Evolutionary conservation across 495 filamentous ascomycete species (phyloP), one percentile per base, ranked within the genome.

Genomic region (Penicillium alfredii): DNA sequence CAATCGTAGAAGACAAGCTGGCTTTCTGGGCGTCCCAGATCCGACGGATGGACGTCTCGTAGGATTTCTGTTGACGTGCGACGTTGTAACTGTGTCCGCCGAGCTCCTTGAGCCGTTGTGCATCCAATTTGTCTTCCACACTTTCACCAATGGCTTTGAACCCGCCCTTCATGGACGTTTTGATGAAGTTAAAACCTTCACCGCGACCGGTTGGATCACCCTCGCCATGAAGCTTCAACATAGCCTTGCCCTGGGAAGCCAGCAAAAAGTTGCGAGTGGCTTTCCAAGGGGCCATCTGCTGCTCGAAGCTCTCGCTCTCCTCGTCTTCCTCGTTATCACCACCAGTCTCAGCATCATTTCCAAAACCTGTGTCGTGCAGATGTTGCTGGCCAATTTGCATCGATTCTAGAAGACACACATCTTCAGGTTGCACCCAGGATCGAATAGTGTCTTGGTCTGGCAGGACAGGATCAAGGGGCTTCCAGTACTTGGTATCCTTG

Each of bases 71-170:
- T 60, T 99, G 92, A 35, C 79, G 73, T 40, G 87, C 87, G 38
- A 99, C 92, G 47, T 99, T 99, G 66, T 99, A 99, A 55, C 80
- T 85, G 58, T 99, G 92, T 2, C 92, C 90, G 21, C 88, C 87
- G 42, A 89, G 85, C 16, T 92, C 88, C 51, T 94, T 93, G 38
- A 82, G 72, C 45, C 84, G 77, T 43, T 83, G 74, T n/a, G 79
- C 80, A 36, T 86, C 84, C 24, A 94, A 77, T 40, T 86, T 93
- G 31, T 93, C 86, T 24, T 83, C 75, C 2, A 87, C 84, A 47
- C 87, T 90, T 49, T 95, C 87, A 7, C 90, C 84, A 39, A 87
- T 72, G 19, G 88, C 84, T 49, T 93, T 86, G 64, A 92, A 99
- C 2, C 92, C 92, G 30, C 92, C 92, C 59, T 99, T 99, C 92